phyloP scores from a whole-genome alignment of 805 yeast species.

The Candida awuae region DNA sequence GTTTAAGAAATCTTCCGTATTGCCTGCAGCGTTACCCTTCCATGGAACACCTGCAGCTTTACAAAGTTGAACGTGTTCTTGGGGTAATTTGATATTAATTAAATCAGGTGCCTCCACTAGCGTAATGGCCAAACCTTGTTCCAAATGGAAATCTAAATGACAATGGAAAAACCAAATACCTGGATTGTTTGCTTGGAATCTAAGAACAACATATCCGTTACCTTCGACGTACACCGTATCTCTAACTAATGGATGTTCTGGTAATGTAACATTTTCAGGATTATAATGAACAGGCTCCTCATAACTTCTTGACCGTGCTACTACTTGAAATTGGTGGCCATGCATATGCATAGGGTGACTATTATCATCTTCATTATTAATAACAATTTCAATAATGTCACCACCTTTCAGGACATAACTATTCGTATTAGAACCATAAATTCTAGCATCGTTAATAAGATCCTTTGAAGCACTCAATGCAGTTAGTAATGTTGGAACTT shows the following conservation, averaged over 20 bases:
- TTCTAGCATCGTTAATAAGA: slow-evolving; percentile 43
- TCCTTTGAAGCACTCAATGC: slow-evolving; percentile 52
- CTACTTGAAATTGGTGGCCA: slow-evolving; percentile 80
- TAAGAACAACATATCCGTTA: slow-evolving; percentile 56
- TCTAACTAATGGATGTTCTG: slow-evolving; percentile 54
- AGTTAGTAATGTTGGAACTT: slow-evolving; percentile 61
- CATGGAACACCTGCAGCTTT: slow-evolving; percentile 35
- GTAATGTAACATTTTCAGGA: slow-evolving; percentile 37
- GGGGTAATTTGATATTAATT: slow-evolving; percentile 38
- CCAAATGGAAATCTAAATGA: slow-evolving; percentile 80
- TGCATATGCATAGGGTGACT: slow-evolving; percentile 95
- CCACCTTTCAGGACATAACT: slow-evolving; percentile 50
- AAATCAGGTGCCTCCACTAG: slow-evolving; percentile 60
- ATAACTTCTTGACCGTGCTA: slow-evolving; percentile 54
- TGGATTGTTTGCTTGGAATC: slow-evolving; percentile 80
- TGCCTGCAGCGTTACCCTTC: slow-evolving; percentile 72
- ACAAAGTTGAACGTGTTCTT: slow-evolving; percentile 46
- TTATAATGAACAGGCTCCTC: slow-evolving; percentile 51
- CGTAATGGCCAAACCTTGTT: slow-evolving; percentile 69
- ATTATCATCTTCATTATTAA: slow-evolving; percentile 80
- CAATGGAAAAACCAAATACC: slow-evolving; percentile 96
- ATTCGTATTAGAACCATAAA: slow-evolving; percentile 70
- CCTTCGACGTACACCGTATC: slow-evolving; percentile 66
- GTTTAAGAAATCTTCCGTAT: slow-evolving; percentile 43
- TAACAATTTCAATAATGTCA: slow-evolving; percentile 65